Evolutionary conservation across 2,329 filamentous ascomycete species (phyloP), one percentile per base, ranked within the genome.

Genomic region (Xylariaceae sp.): DNA sequence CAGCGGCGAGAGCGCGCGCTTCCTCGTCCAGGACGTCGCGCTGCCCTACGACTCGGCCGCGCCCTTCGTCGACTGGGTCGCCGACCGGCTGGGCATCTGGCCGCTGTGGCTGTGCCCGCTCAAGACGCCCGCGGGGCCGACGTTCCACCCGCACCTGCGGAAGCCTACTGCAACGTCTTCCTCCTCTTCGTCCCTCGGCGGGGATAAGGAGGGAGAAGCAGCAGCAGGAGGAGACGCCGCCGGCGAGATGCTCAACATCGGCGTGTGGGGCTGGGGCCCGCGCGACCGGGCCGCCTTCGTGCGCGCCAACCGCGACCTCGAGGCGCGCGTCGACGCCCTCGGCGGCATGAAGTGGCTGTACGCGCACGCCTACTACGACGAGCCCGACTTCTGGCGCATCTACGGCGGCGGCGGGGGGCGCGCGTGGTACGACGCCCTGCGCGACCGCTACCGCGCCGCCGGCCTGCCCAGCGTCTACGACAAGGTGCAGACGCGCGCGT

Each of bases 331-430:
- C 4, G 64, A 65, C 30, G 68, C 76, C 43, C 70, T 92, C 1
- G 78, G 79, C 29, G 87, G 86, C 3, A 75, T 83, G 64, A 93
- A 93, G 63, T 92, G 85, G 82, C 65, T 93, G 10, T 93, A 94
- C 57, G 85, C 86, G 3, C 83, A 90, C 50, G 82, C 84, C 0
- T 93, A 88, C 61, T 92, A 92, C 56, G 70, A 72, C n/a, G 72
- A 83, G 51, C 61, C 70, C 0, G 75, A 83, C 51, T 87, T 84
- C 58, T 84, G 79, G 78, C 49, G 60, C 21, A 64, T 77, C 32
- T 84, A 84, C 53, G 67, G 65, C 35, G 66, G 74, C 31, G 58
- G 63, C 53, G 66, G 65, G 35, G 66, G 74, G 30, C 58, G 63
- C 27, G 48, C 53, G 14, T 75, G 69, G 68, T 86, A 87, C 53